A percentile compares a stretch with the other conserved stretches of the same genome.
Evolutionary conservation across 495 filamentous ascomycete genomes (phyloP).

Genomic region (Penicillium longicatenatum): DNA sequence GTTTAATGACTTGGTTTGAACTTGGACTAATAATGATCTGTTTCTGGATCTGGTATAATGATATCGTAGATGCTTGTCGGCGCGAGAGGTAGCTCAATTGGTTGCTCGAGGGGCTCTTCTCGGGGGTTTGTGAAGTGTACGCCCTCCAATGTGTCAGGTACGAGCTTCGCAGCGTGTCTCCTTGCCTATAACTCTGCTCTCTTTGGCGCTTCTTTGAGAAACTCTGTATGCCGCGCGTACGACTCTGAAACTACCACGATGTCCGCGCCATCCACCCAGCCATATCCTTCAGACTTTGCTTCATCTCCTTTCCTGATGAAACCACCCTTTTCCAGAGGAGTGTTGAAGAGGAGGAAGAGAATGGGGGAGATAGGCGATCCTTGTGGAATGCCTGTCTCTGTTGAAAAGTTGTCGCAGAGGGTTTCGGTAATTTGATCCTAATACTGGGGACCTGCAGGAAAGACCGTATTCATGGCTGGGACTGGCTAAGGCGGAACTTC

Average conservation of each 20-base stretch:
- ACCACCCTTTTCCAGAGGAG: background rate
- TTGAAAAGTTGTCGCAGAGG: no score
- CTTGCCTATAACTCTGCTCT: conserved; percentile 9
- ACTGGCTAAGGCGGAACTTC: background rate
- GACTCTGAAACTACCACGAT: background rate
- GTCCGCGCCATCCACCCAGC: background rate
- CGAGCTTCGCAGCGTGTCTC: conserved; percentile 20
- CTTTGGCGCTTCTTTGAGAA: background rate
- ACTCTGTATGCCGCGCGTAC: background rate
- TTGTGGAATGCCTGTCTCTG: no score
- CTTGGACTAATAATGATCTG: background rate
- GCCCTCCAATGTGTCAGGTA: conserved; percentile 14
- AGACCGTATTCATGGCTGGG: background rate
- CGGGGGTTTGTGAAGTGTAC: conserved; percentile 12
- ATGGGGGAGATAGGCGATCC: no score
- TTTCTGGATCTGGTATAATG: background rate
- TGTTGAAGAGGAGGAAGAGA: background rate
- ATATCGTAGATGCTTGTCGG: background rate
- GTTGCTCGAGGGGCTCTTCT: background rate
- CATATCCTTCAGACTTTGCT: background rate
- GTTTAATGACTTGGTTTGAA: background rate
- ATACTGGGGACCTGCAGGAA: background rate
- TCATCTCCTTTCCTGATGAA: background rate
- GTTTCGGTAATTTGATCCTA: background rate
- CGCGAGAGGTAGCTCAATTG: no score